phyloP scores from a whole-genome alignment of 805 yeast genomes.

The Candida caryicola region DNA sequence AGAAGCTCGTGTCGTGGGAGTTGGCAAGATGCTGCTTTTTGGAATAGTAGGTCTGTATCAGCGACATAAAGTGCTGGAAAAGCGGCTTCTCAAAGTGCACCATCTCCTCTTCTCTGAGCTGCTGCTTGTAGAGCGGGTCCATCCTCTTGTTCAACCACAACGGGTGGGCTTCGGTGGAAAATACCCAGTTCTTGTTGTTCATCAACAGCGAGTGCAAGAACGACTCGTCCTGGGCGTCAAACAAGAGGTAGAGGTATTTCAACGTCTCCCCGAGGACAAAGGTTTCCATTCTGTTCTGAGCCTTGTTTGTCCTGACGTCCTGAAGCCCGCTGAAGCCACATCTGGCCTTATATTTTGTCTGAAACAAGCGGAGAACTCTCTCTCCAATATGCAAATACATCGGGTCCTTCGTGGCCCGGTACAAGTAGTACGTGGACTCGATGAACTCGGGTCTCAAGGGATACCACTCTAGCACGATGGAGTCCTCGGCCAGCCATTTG shows the following conservation, averaged over 20 bases:
- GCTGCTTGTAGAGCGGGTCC: conserved; percentile 6
- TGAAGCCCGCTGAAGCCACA: conserved; percentile 85
- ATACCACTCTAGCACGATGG: conserved; percentile 77
- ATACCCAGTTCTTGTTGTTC: conserved; percentile 49
- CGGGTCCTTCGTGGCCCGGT: conserved; percentile 83
- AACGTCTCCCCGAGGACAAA: conserved; percentile 86
- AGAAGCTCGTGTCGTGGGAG: conserved; percentile 2
- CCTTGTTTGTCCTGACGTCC: conserved; percentile 58
- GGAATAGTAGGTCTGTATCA: conserved; percentile 3
- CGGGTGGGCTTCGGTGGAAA: conserved; percentile 92
- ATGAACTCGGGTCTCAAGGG: conserved; percentile 90
- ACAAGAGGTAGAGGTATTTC: conserved; percentile 76
- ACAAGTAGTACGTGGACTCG: conserved; percentile 82
- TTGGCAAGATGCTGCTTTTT: conserved; percentile 6
- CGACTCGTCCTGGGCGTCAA: conserved; percentile 60
- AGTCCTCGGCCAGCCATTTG: conserved; percentile 15
- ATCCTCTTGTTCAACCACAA: conserved; percentile 56
- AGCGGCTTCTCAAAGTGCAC: conserved; percentile 6
- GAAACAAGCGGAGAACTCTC: conserved; percentile 54
- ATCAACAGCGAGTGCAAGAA: conserved; percentile 32
- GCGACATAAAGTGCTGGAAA: conserved; percentile 9
- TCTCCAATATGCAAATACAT: conserved; percentile 75
- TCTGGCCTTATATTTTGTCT: conserved; percentile 47
- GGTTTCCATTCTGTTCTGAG: conserved; percentile 85
- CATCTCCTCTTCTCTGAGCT: conserved; percentile 7